Percentiles rank a stretch among this genome's conserved stretches.
Conservation (phyloP, 305 asterid genomes). For the Solanum hybrid region DNA sequence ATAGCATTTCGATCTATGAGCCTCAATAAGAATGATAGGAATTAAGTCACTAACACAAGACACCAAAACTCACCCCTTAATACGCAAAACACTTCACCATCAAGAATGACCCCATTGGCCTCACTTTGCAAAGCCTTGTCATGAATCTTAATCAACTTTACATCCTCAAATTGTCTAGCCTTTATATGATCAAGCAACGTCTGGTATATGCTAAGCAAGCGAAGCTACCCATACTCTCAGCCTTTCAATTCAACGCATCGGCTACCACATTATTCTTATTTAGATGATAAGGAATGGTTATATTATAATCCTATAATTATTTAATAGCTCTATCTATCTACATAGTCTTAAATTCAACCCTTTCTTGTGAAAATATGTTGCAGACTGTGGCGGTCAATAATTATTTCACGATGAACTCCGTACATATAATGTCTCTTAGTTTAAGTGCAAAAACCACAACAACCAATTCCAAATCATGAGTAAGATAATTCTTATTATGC, state of each 20-base stretch:
- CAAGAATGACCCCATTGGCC: neutral
- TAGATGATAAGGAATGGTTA: neutral
- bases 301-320: neutral
- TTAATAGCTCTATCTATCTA: neutral
- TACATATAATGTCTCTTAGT: neutral
- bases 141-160: neutral
- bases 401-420: neutral
- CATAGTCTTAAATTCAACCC: neutral
- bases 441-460: neutral
- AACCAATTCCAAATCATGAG: neutral
- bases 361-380: neutral
- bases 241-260: neutral
- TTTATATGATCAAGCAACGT: neutral
- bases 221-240: neutral
- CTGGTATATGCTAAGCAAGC: neutral
- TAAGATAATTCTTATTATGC: neutral
- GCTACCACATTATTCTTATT: neutral
- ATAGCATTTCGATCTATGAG: neutral
- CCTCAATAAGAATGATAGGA: neutral
- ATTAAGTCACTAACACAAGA: neutral
- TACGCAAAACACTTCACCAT: neutral
- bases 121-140: neutral
- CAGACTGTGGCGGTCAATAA: neutral
- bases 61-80: neutral
- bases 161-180: neutral